Base-by-base conservation (phyloP, 2,329 filamentous ascomycete genomes). In the Neonectria faginata region DNA sequence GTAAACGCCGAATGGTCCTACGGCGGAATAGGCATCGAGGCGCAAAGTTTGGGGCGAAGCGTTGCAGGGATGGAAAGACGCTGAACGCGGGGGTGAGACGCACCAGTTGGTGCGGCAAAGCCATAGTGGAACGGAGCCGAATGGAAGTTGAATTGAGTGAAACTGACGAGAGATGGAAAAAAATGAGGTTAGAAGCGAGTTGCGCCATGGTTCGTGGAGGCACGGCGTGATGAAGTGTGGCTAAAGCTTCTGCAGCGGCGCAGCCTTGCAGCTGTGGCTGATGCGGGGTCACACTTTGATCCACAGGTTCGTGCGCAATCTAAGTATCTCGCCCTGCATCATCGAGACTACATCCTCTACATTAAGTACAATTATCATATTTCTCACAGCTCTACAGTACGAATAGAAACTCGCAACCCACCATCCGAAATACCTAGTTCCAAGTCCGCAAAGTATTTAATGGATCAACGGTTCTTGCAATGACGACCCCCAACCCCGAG, bases 401-500 rank as follows among this genome's bases (percentile, higher is more conserved):
- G 3, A 22, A 10, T 5, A 4, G 14, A 2, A 9, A 27, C 8
- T 22, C 6, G 6, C 45, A 14, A 25, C 25, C 25, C 25, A 2
- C 25, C 6, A 6, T 25, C 25, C 25, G 25, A 4, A 6, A 25
- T 5, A 4, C 3, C 25, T 25, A 25, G 25, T 25, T 25, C 25
- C 25, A 5, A 25, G 36, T 12, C 14, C 14, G 33, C 0, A 39
- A n/a, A 39, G n/a, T 39, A 39, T 7, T 5, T 6, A 22, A 63
- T 60, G 60, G 18, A 36, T 29, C 42, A 16, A 8, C n/a, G 18
- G 16, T 1, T 22, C 5, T 7, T 10, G 27, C 12, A 52, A 79
- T 78, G 77, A 66, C 65, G 50, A 61, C 55, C 20, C 73, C 79
- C 0, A 90, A 87, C 69, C 79, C 82, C 2, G 81, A 86, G 65